These are phyloP conservation scores for Passalora sequoiae DNA, from an alignment of 2,329 filamentous ascomycete genomes.

Conservation along the genomic window DNA sequence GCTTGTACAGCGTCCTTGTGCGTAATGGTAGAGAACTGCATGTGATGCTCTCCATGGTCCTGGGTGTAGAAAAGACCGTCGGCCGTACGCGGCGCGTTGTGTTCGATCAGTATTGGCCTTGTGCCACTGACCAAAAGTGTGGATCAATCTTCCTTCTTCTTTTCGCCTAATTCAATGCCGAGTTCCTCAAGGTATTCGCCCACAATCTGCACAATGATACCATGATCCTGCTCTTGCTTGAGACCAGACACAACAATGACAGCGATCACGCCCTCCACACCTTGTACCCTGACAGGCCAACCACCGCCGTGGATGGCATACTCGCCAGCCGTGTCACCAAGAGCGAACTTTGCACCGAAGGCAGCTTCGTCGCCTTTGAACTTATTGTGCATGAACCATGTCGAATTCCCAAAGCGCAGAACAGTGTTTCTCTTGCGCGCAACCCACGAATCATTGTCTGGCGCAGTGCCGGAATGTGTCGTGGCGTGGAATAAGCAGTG, in stretches of 20 bases:
- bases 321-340: slow-evolving; percentile 51
- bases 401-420: slow-evolving; percentile 63
- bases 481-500: slow-evolving; percentile 61
- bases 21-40: too few relatives aligned
- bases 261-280: slow-evolving; percentile 70
- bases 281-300: slow-evolving; percentile 65
- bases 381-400: slow-evolving; percentile 68
- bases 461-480: slow-evolving; percentile 60
- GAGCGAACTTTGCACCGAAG: slow-evolving; percentile 61
- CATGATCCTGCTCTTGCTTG: slow-evolving; percentile 73
- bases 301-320: slow-evolving; percentile 77
- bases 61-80: too few relatives aligned
- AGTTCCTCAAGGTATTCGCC: slow-evolving; percentile 45
- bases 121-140: too few relatives aligned
- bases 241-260: slow-evolving; percentile 72
- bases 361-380: slow-evolving; percentile 57
- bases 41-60: too few relatives aligned
- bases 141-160: slow-evolving; percentile 38
- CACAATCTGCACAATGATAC: slow-evolving; percentile 66
- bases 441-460: slow-evolving; percentile 56
- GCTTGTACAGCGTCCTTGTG: too few relatives aligned
- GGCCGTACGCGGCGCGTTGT: too few relatives aligned
- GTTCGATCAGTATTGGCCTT: too few relatives aligned
- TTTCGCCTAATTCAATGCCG: slow-evolving; percentile 31
- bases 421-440: slow-evolving; percentile 67